Evolutionary conservation across 495 filamentous ascomycete genomes (phyloP).

Genomic region (Parathielavia hyrcaniae): DNA sequence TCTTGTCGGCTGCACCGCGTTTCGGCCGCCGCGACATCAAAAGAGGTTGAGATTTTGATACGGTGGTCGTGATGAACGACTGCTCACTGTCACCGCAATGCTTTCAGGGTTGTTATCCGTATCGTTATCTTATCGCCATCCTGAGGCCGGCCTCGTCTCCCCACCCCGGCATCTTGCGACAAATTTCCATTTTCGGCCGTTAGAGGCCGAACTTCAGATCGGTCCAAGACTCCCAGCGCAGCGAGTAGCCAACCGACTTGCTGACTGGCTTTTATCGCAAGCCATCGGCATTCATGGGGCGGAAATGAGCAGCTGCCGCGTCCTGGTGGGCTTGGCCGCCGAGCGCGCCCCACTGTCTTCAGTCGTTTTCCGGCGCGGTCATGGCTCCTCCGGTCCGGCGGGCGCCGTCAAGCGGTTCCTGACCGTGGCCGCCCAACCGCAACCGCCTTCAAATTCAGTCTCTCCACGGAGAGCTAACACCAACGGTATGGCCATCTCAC

Average conservation of each 20-base stretch:
- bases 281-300: conserved; percentile 19
- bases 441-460: too few species aligned
- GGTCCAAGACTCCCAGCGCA: not conserved
- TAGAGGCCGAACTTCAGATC: not conserved
- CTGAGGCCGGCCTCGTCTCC: not conserved
- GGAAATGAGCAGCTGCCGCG: conserved; percentile 27
- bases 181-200: conserved; percentile 13
- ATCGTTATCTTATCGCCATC: conserved; percentile 11
- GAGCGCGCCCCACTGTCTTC: conserved; percentile 15
- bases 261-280: not conserved
- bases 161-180: not conserved
- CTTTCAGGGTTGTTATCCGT: conserved; percentile 16
- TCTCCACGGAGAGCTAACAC: not conserved
- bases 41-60: conserved; percentile 27
- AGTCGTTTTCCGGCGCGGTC: conserved; percentile 1
- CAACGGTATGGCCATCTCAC: not conserved
- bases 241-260: not conserved
- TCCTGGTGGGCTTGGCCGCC: conserved; percentile 24
- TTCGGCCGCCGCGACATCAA: not conserved
- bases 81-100: conserved; percentile 3
- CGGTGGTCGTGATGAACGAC: conserved; percentile 12
- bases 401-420: not conserved
- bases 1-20: conserved; percentile 7
- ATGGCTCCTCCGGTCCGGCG: conserved; percentile 7
- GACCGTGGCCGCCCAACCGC: not conserved